Evolutionary conservation across 768 basidiomycete genomes (phyloP).

Genomic region (Termitomyces sp.): DNA sequence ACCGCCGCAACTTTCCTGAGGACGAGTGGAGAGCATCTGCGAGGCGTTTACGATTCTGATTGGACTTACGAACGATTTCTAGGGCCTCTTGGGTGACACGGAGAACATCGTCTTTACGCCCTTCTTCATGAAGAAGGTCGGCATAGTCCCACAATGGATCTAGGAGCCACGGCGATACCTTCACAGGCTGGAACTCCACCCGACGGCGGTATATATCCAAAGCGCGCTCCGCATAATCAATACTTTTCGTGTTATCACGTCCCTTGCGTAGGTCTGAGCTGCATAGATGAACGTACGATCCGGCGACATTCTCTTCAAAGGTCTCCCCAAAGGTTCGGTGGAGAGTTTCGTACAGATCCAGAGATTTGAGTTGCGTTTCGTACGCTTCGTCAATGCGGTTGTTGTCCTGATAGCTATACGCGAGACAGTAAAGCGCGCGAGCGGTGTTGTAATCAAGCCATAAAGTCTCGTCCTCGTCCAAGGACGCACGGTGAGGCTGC

Average conservation of each 20-base stretch:
- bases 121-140: slow-evolving; percentile 1
- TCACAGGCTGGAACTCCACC: slow-evolving; percentile 1
- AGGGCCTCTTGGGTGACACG: slow-evolving; percentile 8
- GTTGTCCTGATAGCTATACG: slow-evolving; percentile 7
- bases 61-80: slow-evolving; percentile 1
- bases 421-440: slow-evolving; percentile 6
- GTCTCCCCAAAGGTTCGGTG: not conserved
- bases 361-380: not conserved
- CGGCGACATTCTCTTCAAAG: slow-evolving; percentile 7
- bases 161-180: not conserved
- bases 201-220: slow-evolving; percentile 6
- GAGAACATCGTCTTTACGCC: slow-evolving; percentile 1
- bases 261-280: not conserved
- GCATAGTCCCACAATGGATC: slow-evolving; percentile 11
- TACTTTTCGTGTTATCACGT: not conserved
- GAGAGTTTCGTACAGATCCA: not conserved
- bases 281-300: slow-evolving; percentile 8
- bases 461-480: slow-evolving; percentile 5
- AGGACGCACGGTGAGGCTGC: not conserved
- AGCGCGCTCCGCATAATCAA: slow-evolving; percentile 4
- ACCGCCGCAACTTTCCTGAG: not conserved
- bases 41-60: slow-evolving; percentile 5
- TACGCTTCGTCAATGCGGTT: slow-evolving; percentile 7
- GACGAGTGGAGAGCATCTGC: slow-evolving; percentile 7
- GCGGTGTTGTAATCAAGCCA: slow-evolving; percentile 11